Evolutionary conservation across 2,329 filamentous ascomycete genomes (phyloP).

Genomic region (Sphaerulina vaccinii): DNA sequence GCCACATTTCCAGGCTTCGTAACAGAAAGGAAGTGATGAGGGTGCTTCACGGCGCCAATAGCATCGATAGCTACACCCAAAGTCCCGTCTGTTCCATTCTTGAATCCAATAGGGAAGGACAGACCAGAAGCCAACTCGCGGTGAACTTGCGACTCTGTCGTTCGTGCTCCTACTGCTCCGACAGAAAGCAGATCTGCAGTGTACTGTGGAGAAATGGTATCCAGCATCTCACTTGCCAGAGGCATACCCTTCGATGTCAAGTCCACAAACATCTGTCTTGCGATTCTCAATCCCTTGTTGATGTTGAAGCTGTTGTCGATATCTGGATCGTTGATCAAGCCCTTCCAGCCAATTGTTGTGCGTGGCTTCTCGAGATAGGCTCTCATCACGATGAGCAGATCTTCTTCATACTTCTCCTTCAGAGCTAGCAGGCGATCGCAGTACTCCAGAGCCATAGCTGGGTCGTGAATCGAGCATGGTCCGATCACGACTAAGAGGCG

Average conservation of each 20-base stretch:
- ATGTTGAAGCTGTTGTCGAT: conserved; percentile 99
- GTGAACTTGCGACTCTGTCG: conserved; percentile 93
- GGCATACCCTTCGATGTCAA: conserved; percentile 91
- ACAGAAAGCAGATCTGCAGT: conserved; percentile 87
- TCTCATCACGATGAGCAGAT: conserved; percentile 94
- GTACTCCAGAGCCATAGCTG: conserved; percentile 85
- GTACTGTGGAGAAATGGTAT: conserved; percentile 97
- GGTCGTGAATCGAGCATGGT: conserved; percentile 97
- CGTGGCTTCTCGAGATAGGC: conserved; percentile 98
- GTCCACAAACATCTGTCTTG: conserved; percentile 88
- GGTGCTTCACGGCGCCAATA: conserved; percentile 86
- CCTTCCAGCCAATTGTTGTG: conserved; percentile 98
- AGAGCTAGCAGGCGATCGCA: conserved; percentile 77
- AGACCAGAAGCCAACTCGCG: conserved; percentile 90
- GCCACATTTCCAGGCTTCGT: conserved; percentile 95
- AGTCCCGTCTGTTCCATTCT: conserved; percentile 95
- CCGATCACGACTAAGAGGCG: conserved; percentile 79
- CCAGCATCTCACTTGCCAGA: conserved; percentile 94
- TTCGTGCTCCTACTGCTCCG: conserved; percentile 91
- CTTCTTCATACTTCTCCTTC: conserved; percentile 83
- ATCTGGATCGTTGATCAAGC: conserved; percentile 96
- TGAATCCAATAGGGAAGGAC: conserved; percentile 98
- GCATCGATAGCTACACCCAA: conserved; percentile 90
- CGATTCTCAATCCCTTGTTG: conserved; percentile 89
- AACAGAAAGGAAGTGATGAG: conserved; percentile 95